phyloP scores from a whole-genome alignment of 2,329 filamentous ascomycete species.

The Pseudodiploospora longispora region DNA sequence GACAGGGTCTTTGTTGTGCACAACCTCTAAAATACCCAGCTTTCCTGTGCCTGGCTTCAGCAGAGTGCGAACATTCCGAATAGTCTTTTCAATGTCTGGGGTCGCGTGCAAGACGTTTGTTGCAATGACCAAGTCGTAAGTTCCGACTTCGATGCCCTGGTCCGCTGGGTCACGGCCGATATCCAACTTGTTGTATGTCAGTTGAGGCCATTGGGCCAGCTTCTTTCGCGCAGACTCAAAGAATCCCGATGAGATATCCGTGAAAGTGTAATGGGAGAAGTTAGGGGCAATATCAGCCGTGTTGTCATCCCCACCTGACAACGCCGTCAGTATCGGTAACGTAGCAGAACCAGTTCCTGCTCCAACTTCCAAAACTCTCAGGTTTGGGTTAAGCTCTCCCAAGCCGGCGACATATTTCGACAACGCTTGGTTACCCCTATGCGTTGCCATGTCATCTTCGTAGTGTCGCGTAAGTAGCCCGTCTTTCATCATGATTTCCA shows the following conservation, averaged over 20 bases:
- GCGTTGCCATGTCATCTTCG: conserved; percentile 2
- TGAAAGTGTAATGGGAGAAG: conserved; percentile 16
- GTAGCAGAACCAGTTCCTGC: conserved; percentile 10
- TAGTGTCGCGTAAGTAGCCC: conserved; percentile 15
- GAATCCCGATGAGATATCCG: conserved; percentile 15
- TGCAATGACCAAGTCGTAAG: conserved; percentile 27
- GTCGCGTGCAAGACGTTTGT: conserved; percentile 28
- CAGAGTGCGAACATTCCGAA: conserved; percentile 23
- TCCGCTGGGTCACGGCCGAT: conserved; percentile 9
- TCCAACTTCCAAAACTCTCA: conserved; percentile 17
- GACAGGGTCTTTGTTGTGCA: background rate
- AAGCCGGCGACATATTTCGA: background rate
- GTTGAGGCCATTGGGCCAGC: conserved; percentile 6
- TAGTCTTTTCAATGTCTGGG: conserved; percentile 12
- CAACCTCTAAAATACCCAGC: conserved; percentile 6
- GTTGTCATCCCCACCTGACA: conserved; percentile 15
- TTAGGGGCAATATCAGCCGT: background rate
- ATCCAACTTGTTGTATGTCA: conserved; percentile 10
- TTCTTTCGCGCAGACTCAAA: conserved; percentile 13
- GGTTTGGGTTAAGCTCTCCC: conserved; percentile 8
- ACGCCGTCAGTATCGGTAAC: conserved; percentile 18
- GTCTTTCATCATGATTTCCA: conserved; percentile 21
- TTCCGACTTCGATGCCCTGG: conserved; percentile 19
- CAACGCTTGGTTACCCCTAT: background rate
- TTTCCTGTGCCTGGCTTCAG: conserved; percentile 31